Conservation (phyloP, 73 alveolate species). For the Stentor coeruleus region DNA sequence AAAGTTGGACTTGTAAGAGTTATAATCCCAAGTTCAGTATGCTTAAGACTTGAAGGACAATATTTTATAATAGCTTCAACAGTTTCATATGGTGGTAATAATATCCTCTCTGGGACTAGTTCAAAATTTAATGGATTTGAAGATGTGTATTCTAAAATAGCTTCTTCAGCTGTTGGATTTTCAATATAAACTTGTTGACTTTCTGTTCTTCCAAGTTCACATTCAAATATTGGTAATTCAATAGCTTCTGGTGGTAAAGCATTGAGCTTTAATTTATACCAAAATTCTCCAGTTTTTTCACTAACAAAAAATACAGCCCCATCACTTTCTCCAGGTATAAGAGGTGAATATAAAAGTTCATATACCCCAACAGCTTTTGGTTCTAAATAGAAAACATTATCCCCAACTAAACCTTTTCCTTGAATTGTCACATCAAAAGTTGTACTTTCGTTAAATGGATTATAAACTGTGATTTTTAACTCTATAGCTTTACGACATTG, state of each 20-base stretch:
- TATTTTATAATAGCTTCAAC: slow-evolving; percentile 79
- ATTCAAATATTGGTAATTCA: slow-evolving; percentile 72
- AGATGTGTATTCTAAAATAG: slow-evolving; percentile 63
- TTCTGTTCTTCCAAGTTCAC: slow-evolving; percentile 93
- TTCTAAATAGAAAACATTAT: slow-evolving; percentile 65
- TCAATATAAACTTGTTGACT: slow-evolving; percentile 82
- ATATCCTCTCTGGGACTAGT: slow-evolving; percentile 87
- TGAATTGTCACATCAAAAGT: slow-evolving; percentile 88
- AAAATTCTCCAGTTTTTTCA: slow-evolving; percentile 95
- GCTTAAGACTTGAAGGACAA: slow-evolving; percentile 89
- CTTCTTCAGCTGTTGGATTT: slow-evolving; percentile 93
- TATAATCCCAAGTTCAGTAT: slow-evolving; percentile 72
- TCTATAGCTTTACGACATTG: slow-evolving; percentile 21
- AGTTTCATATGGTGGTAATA: slow-evolving; percentile 78
- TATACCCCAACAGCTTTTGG: slow-evolving; percentile 78
- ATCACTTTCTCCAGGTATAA: slow-evolving; percentile 80
- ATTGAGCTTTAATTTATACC: slow-evolving; percentile 86
- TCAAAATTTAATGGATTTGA: slow-evolving; percentile 88
- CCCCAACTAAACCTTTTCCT: slow-evolving; percentile 92
- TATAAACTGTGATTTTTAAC: slow-evolving; percentile 35
- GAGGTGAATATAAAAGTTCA: slow-evolving; percentile 87
- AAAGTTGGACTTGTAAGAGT: slow-evolving; percentile 77
- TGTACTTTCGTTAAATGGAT: slow-evolving; percentile 84
- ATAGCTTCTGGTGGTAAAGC: slow-evolving; percentile 88
- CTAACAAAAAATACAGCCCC: slow-evolving; percentile 89